Evolutionary conservation across 2,329 filamentous ascomycete genomes (phyloP).

Genomic region (Dichotomopilus funicola): DNA sequence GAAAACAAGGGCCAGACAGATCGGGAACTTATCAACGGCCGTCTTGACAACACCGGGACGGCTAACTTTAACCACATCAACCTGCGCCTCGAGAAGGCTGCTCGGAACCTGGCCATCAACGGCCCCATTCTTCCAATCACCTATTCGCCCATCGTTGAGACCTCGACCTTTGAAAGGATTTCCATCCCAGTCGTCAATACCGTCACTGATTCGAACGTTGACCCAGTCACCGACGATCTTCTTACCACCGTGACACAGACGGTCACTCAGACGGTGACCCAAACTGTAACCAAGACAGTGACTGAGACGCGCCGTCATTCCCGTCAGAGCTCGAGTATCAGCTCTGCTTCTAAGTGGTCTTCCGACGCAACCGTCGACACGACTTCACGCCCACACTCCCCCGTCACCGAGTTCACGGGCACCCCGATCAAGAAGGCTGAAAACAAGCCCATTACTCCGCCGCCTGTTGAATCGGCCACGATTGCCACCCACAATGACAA

Average conservation of each 20-base stretch:
- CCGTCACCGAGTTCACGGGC: neutral
- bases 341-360: neutral
- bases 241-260: too few relatives aligned
- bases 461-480: too few relatives aligned
- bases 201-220: too few relatives aligned
- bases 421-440: neutral
- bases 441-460: too few relatives aligned
- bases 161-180: too few relatives aligned
- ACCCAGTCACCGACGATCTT: too few relatives aligned
- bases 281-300: neutral
- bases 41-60: neutral
- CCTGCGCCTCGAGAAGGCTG: constrained; percentile 3
- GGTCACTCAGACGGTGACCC: too few relatives aligned
- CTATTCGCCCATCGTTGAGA: too few relatives aligned
- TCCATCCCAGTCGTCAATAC: too few relatives aligned
- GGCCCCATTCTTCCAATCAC: neutral
- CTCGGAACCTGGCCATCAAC: neutral
- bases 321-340: constrained; percentile 5
- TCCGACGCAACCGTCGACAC: neutral
- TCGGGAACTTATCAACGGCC: neutral
- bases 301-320: neutral
- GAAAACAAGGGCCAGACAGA: constrained; percentile 1
- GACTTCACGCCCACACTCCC: neutral
- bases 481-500: too few relatives aligned
- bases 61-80: neutral